Evolutionary conservation across 2,329 filamentous ascomycete genomes (phyloP).

Genomic region (Colletotrichum ledebouriae): DNA sequence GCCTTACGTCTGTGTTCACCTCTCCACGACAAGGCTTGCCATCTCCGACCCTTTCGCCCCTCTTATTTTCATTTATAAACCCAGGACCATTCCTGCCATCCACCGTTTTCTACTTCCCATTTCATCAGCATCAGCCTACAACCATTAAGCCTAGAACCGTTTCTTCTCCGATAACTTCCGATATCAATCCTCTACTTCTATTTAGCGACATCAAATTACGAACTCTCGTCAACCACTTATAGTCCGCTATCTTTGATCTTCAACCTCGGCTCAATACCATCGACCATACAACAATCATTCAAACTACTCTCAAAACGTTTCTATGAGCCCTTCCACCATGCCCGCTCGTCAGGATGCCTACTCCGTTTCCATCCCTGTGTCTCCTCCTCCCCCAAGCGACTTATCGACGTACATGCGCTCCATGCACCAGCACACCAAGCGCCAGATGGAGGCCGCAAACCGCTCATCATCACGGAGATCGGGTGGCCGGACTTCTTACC

Average conservation of each 20-base stretch:
- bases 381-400: constrained; percentile 58
- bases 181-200: too few species aligned
- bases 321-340: constrained; percentile 50
- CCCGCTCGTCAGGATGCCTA: constrained; percentile 55
- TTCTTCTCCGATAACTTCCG: neutral
- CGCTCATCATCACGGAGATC: constrained; percentile 54
- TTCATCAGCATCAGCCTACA: constrained; percentile 39
- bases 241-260: neutral
- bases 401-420: constrained; percentile 69
- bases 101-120: constrained; percentile 37
- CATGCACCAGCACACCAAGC: constrained; percentile 76
- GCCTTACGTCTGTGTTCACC: constrained; percentile 36
- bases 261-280: neutral
- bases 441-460: constrained; percentile 72
- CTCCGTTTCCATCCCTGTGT: constrained; percentile 52
- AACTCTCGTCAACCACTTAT: neutral
- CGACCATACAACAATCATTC: neutral
- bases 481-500: constrained; percentile 37
- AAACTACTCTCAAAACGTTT: neutral
- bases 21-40: constrained; percentile 40
- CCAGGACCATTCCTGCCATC: constrained; percentile 32
- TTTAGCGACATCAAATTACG: neutral
- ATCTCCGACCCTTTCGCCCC: constrained; percentile 35
- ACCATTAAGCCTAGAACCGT: constrained; percentile 14
- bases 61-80: constrained; percentile 43